Evolutionary conservation across 176 grass and related monocot genomes (phyloP), one percentile per base, ranked within the genome.

Genomic region (Zea luxurians): DNA sequence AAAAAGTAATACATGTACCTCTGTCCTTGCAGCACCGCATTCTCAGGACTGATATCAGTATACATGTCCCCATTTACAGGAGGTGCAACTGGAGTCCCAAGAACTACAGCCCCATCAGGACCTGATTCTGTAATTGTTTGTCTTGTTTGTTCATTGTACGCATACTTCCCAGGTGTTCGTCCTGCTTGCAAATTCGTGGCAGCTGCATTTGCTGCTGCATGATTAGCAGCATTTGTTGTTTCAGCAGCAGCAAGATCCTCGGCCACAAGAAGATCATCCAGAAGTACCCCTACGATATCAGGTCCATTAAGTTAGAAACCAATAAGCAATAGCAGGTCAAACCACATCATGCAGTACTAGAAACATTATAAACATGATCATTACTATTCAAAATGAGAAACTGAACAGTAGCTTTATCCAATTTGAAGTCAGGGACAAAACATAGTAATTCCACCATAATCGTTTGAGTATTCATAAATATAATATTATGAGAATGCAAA

Each of bases 61-160:
- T 99, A 88, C 79, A 96, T 88, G 88, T 96, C 96, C 20, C 96
- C 96, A 86, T 99, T 99, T 61, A 93, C 86, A 80, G 96, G 96
- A 82, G 96, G 90, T 41, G 96, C 96, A 71, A 99, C 96, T 76
- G 96, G 86, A 78, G 91, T 99, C 75, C 96, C 92, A 68, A 99
- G 88, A 69, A 93, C 88, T 46, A 99, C 92, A 83, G 92, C 86
- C 76, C 96, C 90, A 90, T 91, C 92, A 70, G 82, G 68, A 68
- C 76, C 72, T 58, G 67, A 83, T 77, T 94, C 92, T 41, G 90
- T 71, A 73, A 48, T 63, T n/a, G 75, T 68, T 59, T 96, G 88
- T 69, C 81, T 87, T 83, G 86, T 44, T 53, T 79, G 83, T 74
- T 99, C 92, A 76, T 83, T 82, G 64, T 70, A 93, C 11, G 69